Percentiles rank a stretch among this genome's conserved stretches.
These are phyloP conservation scores for Fusarium sp. DNA, from an alignment of 2,329 filamentous ascomycete species.

Conservation along the genomic window DNA sequence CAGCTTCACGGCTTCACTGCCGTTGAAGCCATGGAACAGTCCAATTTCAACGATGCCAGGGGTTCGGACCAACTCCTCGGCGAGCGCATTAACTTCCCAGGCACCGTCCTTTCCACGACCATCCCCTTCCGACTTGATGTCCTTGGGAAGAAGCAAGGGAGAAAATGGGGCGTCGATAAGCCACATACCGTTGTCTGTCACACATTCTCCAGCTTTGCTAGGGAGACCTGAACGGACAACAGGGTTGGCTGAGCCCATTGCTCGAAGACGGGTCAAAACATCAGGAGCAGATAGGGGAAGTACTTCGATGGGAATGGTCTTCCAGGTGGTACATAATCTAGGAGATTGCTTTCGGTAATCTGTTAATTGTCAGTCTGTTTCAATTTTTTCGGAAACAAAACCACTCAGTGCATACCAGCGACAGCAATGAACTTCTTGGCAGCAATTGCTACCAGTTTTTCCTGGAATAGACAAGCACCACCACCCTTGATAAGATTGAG, in stretches of 20 bases:
- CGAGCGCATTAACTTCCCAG: conserved; percentile 83
- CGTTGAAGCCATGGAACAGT: conserved; percentile 85
- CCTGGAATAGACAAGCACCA: conserved; percentile 96
- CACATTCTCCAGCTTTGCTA: conserved; percentile 82
- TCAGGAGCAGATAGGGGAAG: conserved; percentile 83
- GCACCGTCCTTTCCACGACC: conserved; percentile 62
- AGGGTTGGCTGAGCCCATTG: conserved; percentile 77
- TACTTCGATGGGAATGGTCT: conserved; percentile 91
- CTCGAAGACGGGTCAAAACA: conserved; percentile 76
- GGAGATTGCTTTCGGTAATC: conserved; percentile 91
- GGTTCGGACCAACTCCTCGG: conserved; percentile 78
- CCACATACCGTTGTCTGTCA: conserved; percentile 69
- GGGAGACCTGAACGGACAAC: conserved; percentile 76
- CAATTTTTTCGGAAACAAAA: background rate
- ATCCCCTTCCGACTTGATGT: conserved; percentile 60
- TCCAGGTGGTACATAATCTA: conserved; percentile 80
- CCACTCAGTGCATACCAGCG: conserved; percentile 64
- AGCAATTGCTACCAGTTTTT: conserved; percentile 90
- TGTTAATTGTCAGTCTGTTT: conserved; percentile 42
- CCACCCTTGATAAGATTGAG: conserved; percentile 98
- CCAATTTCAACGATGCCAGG: conserved; percentile 92
- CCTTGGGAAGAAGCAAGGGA: conserved; percentile 71
- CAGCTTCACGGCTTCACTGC: conserved; percentile 66
- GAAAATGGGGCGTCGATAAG: conserved; percentile 93
- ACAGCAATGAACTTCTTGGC: conserved; percentile 89